Evolutionary conservation across 495 filamentous ascomycete genomes (phyloP), one percentile per base, ranked within the genome.

Genomic region (Cercophora newfieldiana): DNA sequence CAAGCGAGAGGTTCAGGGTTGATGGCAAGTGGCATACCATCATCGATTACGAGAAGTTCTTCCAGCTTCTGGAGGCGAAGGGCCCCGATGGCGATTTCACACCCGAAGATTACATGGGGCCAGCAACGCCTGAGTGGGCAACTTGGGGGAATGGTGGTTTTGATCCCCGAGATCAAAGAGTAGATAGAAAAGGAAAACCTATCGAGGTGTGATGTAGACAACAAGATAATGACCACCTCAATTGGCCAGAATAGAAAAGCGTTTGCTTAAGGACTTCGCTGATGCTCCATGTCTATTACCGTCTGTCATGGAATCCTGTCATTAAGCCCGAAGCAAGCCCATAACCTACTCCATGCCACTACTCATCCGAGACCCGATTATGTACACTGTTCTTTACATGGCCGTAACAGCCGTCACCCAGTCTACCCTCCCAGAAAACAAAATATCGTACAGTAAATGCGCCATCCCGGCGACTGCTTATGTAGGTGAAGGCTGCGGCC

Each of bases 111-210:
- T 98, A 98, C 75, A 88, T 96, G 81, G 88, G 87, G 1, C 83
- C 87, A 21, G 79, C 85, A 65, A 98, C 94, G 3, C 91, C 92
- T 12, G 90, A 96, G 70, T 98, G 94, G 94, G 94, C 94, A 22
- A 86, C 86, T n/a, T 97, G 92, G 91, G 94, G 94, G 0, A 88
- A 91, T 55, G 94, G 94, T 2, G 94, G 94, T 1, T 98, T 98
- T 74, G 91, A 98, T 80, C 94, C 94, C 1, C 83, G 89, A 49
- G 94, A 98, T 79, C 83, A 88, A 78, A 87, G 94, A 67, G 92
- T 97, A 30, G 87, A 90, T 74, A 83, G 86, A 63, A 97, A 95
- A 77, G 92, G 93, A 1, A 72, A 77, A 59, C 79, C 79, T 57
- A 80, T 83, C 18, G 80, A 78, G 50, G 67, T 60, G 19, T 75